Percentiles rank a stretch among this genome's conserved stretches.
Conservation (phyloP, 176 grass and related monocot genomes). For the Triticum turgidum region DNA sequence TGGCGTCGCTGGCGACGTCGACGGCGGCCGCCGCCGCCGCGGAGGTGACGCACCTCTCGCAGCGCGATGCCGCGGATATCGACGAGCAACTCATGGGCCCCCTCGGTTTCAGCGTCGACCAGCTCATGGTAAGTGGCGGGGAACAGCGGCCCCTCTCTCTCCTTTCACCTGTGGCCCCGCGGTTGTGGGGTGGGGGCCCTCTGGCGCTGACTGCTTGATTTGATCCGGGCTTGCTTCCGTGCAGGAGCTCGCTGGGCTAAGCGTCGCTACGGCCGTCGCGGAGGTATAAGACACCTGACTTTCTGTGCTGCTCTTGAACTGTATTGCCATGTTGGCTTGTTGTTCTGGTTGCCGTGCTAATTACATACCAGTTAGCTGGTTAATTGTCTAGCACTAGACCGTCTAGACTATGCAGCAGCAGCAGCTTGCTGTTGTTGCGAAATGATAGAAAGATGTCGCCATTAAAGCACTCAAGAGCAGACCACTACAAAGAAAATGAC, state of each 20-base stretch:
- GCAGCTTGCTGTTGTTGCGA: background rate
- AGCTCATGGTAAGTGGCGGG: slow-evolving; percentile 66
- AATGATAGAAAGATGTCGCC: background rate
- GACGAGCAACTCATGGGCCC: slow-evolving; percentile 90
- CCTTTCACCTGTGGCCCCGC: background rate
- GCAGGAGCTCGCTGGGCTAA: slow-evolving; percentile 89
- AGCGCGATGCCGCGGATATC: slow-evolving; percentile 68
- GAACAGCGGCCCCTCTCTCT: background rate
- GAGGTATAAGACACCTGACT: slow-evolving; percentile 44
- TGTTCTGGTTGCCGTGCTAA: background rate
- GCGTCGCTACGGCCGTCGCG: slow-evolving; percentile 60
- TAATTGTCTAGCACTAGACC: background rate
- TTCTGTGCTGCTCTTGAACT: background rate
- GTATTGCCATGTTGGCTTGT: background rate
- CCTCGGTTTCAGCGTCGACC: slow-evolving; percentile 80
- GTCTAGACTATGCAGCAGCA: background rate
- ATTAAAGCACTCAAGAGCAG: background rate
- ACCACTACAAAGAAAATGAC: background rate
- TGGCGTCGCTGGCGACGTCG: slow-evolving; percentile 40
- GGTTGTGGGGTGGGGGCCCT: background rate
- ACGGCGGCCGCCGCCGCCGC: slow-evolving; percentile 8
- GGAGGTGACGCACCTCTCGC: slow-evolving; percentile 65
- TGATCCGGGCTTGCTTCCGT: background rate
- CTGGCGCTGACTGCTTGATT: background rate
- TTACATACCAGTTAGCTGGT: background rate